These are phyloP conservation scores for Colletotrichum sublineola DNA, from an alignment of 2,329 filamentous ascomycete species.

Conservation along the genomic window DNA sequence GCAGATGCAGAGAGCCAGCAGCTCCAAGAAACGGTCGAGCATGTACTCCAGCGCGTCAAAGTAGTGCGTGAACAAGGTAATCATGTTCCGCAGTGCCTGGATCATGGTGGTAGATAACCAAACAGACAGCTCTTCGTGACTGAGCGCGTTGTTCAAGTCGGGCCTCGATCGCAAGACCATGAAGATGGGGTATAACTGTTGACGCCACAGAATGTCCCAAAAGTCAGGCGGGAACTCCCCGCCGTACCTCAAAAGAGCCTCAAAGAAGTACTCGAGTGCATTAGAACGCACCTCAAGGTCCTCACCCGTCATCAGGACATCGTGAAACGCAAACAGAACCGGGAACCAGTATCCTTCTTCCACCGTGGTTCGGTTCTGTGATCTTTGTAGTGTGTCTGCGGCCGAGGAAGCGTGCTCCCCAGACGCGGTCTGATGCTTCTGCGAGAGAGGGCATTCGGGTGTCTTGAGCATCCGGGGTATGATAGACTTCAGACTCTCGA, in stretches of 20 bases:
- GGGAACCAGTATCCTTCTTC: slow-evolving; percentile 99
- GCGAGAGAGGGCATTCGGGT: slow-evolving; percentile 91
- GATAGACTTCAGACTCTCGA: slow-evolving; percentile 93
- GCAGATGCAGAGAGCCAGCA: slow-evolving; percentile 95
- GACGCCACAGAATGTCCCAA: slow-evolving; percentile 98
- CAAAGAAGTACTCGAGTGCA: slow-evolving; percentile 96
- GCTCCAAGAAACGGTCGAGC: slow-evolving; percentile 95
- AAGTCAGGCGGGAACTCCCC: slow-evolving; percentile 93
- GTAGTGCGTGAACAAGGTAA: slow-evolving; percentile 98
- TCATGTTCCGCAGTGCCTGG: slow-evolving; percentile 97
- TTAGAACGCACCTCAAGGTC: slow-evolving; percentile 94
- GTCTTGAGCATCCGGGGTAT: slow-evolving; percentile 96
- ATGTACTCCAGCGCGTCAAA: slow-evolving; percentile 97
- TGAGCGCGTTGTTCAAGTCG: slow-evolving; percentile 94
- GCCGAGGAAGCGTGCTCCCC: slow-evolving; percentile 56
- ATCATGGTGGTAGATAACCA: slow-evolving; percentile 99
- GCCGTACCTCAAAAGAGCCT: slow-evolving; percentile 89
- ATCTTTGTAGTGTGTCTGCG: slow-evolving; percentile 61
- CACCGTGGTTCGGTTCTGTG: slow-evolving; percentile 83
- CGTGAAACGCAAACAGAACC: slow-evolving; percentile 97
- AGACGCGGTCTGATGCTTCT: slow-evolving; percentile 60
- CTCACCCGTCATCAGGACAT: slow-evolving; percentile 98
- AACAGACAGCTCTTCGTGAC: slow-evolving; percentile 96
- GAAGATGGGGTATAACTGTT: slow-evolving; percentile 97
- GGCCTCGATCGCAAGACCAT: slow-evolving; percentile 96